Percentiles rank a stretch among this genome's conserved stretches.
These are phyloP conservation scores for Panaeolus cyanescens DNA, from an alignment of 768 basidiomycete species.

Conservation along the genomic window DNA sequence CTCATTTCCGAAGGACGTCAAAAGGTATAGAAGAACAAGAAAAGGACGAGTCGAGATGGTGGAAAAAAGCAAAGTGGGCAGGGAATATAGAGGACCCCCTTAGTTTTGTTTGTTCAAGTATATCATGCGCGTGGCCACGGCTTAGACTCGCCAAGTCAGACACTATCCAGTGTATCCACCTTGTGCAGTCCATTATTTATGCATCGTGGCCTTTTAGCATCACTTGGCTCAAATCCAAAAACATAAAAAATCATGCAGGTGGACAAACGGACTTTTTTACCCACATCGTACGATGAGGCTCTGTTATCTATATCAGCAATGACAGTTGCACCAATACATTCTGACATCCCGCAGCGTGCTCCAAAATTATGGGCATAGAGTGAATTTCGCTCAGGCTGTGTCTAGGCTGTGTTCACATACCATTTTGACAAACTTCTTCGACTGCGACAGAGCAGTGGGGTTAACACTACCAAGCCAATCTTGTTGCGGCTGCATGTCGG, in stretches of 20 bases:
- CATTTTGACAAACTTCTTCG: neutral
- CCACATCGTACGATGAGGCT: neutral
- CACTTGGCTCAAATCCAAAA: neutral
- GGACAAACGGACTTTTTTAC: neutral
- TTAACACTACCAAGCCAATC: neutral
- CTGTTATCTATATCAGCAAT: neutral
- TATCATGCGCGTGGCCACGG: conserved; percentile 19
- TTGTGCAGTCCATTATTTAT: conserved; percentile 8
- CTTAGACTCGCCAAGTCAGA: conserved; percentile 11
- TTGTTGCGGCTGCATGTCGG: neutral
- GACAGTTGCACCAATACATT: neutral
- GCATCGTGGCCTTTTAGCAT: conserved; percentile 8
- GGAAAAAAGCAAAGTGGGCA: conserved; percentile 11
- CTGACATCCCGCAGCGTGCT: neutral
- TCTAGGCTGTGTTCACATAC: neutral
- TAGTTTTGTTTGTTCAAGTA: conserved; percentile 33
- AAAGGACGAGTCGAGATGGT: conserved; percentile 3
- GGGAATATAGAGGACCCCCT: conserved; percentile 1
- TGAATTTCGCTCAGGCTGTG: neutral
- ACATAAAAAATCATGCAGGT: neutral
- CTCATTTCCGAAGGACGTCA: conserved; percentile 47
- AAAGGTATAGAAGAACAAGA: conserved; percentile 10
- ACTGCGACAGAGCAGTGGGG: neutral
- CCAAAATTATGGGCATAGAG: neutral
- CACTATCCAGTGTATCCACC: conserved; percentile 5